Evolutionary conservation across 1,284 basidiomycete species (phyloP).

Genomic region (Cyathus olla): DNA sequence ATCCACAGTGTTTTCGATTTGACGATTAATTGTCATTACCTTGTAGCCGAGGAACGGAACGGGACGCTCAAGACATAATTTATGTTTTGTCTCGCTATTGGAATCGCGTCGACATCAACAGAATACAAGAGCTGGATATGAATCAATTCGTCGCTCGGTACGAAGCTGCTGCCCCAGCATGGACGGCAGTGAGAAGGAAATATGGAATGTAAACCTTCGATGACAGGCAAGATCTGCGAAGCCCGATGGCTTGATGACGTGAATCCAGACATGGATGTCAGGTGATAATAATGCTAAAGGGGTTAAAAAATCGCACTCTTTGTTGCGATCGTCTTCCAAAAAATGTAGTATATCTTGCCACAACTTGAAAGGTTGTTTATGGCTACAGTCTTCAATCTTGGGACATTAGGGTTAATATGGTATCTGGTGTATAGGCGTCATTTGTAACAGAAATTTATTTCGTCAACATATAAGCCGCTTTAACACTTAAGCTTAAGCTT

Average conservation of each 20-base stretch:
- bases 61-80: constrained; percentile 78
- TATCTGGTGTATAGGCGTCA: too few relatives aligned
- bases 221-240: background rate
- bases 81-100: constrained; percentile 77
- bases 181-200: constrained; percentile 77
- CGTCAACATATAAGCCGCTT: too few relatives aligned
- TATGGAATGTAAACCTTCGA: constrained; percentile 63
- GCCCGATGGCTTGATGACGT: background rate
- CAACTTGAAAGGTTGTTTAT: too few relatives aligned
- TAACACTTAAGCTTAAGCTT: background rate
- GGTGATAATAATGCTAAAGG: background rate
- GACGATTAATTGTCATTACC: constrained; percentile 11
- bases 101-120: constrained; percentile 83
- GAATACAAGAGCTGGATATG: constrained; percentile 86
- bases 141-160: constrained; percentile 71
- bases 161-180: constrained; percentile 67
- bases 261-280: background rate
- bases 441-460: too few relatives aligned
- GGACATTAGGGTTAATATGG: too few relatives aligned
- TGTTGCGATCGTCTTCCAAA: constrained; percentile 12
- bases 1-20: constrained; percentile 16
- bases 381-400: too few relatives aligned
- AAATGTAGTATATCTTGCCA: constrained; percentile 14
- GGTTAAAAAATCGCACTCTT: background rate
- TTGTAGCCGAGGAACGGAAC: constrained; percentile 69